phyloP scores from a whole-genome alignment of 2,329 filamentous ascomycete species.

The Pezicula radicicola region DNA sequence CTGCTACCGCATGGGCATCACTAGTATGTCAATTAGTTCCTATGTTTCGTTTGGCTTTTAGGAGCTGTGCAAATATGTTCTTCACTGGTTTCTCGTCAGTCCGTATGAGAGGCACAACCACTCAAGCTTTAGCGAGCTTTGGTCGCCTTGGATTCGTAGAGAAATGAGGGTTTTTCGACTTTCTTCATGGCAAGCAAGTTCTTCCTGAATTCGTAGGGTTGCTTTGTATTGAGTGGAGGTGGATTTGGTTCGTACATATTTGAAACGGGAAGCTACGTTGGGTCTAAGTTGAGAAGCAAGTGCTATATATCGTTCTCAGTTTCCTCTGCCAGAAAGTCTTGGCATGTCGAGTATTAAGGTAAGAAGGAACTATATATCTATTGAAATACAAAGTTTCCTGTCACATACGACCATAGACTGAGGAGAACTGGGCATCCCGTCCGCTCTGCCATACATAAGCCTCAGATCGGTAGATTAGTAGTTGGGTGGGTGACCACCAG shows the following conservation, averaged over 20 bases:
- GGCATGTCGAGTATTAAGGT: too few relatives aligned
- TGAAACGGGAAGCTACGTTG: too few relatives aligned
- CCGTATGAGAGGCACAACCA: not conserved
- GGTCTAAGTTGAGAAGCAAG: too few relatives aligned
- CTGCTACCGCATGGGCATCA: slow-evolving; percentile 78
- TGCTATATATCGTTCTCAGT: too few relatives aligned
- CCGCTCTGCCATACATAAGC: slow-evolving; percentile 5
- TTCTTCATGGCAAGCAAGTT: too few relatives aligned
- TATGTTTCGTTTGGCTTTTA: slow-evolving; percentile 7
- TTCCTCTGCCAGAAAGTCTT: too few relatives aligned
- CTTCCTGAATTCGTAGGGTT: too few relatives aligned
- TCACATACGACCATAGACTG: slow-evolving; percentile 3
- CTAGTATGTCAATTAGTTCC: slow-evolving; percentile 47
- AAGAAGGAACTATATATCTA: not conserved
- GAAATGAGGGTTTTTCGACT: too few relatives aligned
- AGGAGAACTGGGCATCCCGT: slow-evolving; percentile 5
- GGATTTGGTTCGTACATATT: too few relatives aligned
- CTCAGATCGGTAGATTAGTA: slow-evolving; percentile 3
- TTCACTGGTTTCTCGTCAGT: not conserved
- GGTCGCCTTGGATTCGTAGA: too few relatives aligned
- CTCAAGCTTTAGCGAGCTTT: too few relatives aligned
- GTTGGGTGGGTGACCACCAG: slow-evolving; percentile 8
- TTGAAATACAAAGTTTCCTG: not conserved
- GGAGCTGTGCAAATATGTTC: not conserved
- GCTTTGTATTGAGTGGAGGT: too few relatives aligned